Percentiles rank a stretch among this genome's conserved stretches.
Conservation (phyloP, 805 yeast genomes). For the Sugiyamaella floridensis region DNA sequence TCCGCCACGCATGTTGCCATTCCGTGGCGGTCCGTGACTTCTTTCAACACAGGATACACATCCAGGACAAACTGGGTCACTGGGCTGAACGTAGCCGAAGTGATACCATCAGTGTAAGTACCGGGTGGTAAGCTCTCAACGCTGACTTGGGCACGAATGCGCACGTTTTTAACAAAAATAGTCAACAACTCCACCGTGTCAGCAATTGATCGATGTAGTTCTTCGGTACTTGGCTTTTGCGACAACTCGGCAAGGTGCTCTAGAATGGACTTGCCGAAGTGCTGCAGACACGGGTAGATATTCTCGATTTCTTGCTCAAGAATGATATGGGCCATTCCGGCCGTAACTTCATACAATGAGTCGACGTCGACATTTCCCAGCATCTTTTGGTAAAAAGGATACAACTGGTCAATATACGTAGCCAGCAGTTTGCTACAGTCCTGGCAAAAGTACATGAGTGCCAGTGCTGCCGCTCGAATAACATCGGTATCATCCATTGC, state of each 20-base stretch:
- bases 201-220: slow-evolving; percentile 45
- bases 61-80: slow-evolving; percentile 45
- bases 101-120: neutral
- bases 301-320: slow-evolving; percentile 46
- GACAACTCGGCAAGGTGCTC: slow-evolving; percentile 26
- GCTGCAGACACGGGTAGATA: slow-evolving; percentile 46
- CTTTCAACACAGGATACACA: slow-evolving; percentile 52
- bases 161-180: slow-evolving; percentile 51
- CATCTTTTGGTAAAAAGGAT: slow-evolving; percentile 59
- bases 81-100: slow-evolving; percentile 29
- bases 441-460: slow-evolving; percentile 88
- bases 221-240: slow-evolving; percentile 30
- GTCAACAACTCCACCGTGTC: slow-evolving; percentile 68
- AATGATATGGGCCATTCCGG: slow-evolving; percentile 83
- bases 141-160: slow-evolving; percentile 23
- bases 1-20: slow-evolving; percentile 61
- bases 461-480: slow-evolving; percentile 81
- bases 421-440: slow-evolving; percentile 71
- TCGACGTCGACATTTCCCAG: slow-evolving; percentile 51
- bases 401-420: slow-evolving; percentile 65
- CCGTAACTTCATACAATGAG: slow-evolving; percentile 72
- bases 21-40: slow-evolving; percentile 49
- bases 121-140: slow-evolving; percentile 18
- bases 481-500: slow-evolving; percentile 46
- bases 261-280: slow-evolving; percentile 64